Base-by-base conservation (phyloP, 1,284 basidiomycete species). In the Rhodotorula glutinis region DNA sequence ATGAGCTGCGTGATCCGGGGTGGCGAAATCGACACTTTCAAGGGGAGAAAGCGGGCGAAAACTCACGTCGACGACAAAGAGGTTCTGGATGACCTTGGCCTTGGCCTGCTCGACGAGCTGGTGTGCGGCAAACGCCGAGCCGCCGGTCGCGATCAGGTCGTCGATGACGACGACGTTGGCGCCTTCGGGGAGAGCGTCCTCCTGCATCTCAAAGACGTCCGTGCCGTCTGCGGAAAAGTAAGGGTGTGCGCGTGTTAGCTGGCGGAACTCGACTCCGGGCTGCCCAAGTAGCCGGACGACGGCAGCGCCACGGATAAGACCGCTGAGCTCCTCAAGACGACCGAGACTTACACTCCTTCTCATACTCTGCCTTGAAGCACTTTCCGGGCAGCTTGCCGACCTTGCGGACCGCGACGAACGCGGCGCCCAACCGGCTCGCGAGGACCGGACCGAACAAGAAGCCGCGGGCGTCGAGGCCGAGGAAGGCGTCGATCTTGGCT, bases 381-480 rank as follows among this genome's bases (percentile, higher is more conserved):
- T 86, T 79, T 59, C 96, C 96, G 9, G 96, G 96, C 33, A 99
- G 84, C 80, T 98, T 99, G 21, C 94, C 95, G 70, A 82, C 82
- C 82, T 99, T 99, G 70, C 96, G 85, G 29, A 98, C 93, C 27
- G 96, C 94, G 2, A 98, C 93, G 75, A 99, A 99, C 16, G 92
- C 91, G 3, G 93, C 93, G 30, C 92, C 92, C 46, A 99, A 82
- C 64, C 71, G 59, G 23, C 92, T 82, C 16, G 96, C 96, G 75
- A 99, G 86, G 73, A 92, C 85, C 7, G 96, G 96, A 1, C 94
- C 96, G 23, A 99, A 81, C 59, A 99, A 84, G 83, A 99, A 99
- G 13, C 96, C 96, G 29, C 66, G 62, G 27, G 66, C 66, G 85
- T 99, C 96, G 53, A 98, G 84, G 46, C 92, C 96, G 64, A 99